Base-by-base conservation (phyloP, 2,329 filamentous ascomycete species). In the Trichoderma aggressivum region DNA sequence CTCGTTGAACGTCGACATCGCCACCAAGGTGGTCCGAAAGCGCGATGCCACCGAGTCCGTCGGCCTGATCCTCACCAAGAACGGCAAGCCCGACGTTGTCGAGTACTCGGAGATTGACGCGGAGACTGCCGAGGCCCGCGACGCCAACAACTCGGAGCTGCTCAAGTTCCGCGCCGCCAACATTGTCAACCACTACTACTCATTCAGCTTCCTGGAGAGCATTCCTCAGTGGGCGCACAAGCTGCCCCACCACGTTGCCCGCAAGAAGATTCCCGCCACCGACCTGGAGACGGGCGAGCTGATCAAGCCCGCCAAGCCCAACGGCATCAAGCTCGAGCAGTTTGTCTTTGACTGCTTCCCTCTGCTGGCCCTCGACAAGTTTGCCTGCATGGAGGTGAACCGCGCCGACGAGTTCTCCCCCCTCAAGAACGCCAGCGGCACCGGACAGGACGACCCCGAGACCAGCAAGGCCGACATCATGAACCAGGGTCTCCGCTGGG, bases 171-270 rank as follows among this genome's bases (percentile, higher is more conserved):
- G 96, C 73, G 95, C 96, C 71, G 96, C 95, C 79, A 99, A 99
- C 86, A 99, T 99, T 77, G 96, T 99, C 84, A 99, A 99, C 87
- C 96, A 99, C 87, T 99, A 98, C 89, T 99, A 99, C 86, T 97
- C 94, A 60, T 95, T 94, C 86, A 85, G 88, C 75, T 98, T 98
- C 88, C 88, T 99, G 62, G 92, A 97, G 81, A 91, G 89, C 74
- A 97, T 98, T 76, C 94, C 96, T 71, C 84, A 90, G 76, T 98
- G 94, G 93, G 90, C 89, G 21, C 87, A 94, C 84, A 90, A 91
- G 81, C 89, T 99, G 66, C 95, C 95, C 18, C 96, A 98, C 82
- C 96, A 99, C 86, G 91, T 99, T 74, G 96, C 96, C 58, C 90
- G 92, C 82, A 99, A 99, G 92, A 99, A 99, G 92, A 99, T 99